phyloP scores from a whole-genome alignment of 352 stramenopile species.

The Elongisporangium undulatum region DNA sequence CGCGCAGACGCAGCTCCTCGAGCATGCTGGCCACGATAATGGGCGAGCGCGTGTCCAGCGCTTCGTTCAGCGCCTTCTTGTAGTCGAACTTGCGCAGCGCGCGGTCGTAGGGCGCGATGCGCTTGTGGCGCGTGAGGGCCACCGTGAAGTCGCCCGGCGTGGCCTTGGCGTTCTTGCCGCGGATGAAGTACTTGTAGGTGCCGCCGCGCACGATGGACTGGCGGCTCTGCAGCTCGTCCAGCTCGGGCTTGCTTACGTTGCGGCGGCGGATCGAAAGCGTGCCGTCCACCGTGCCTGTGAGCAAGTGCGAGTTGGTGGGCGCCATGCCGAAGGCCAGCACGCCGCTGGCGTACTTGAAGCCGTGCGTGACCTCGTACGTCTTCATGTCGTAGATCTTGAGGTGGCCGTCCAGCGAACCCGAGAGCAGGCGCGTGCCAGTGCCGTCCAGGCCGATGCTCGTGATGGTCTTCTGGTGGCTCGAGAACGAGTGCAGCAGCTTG shows the following conservation, averaged over 20 bases:
- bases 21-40: constrained; percentile 92
- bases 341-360: constrained; percentile 85
- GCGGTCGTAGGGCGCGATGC: constrained; percentile 91
- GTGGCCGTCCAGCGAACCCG: constrained; percentile 87
- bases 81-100: constrained; percentile 95
- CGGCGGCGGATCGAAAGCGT: constrained; percentile 82
- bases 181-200: constrained; percentile 89
- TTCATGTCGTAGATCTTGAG: constrained; percentile 93
- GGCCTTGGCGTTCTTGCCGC: constrained; percentile 82
- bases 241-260: constrained; percentile 61
- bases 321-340: constrained; percentile 83
- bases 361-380: constrained; percentile 88
- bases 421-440: constrained; percentile 85
- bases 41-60: constrained; percentile 88
- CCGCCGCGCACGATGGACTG: constrained; percentile 74
- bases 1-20: constrained; percentile 91
- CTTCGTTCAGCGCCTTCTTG: constrained; percentile 93
- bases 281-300: constrained; percentile 71
- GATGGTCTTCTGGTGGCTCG: constrained; percentile 94
- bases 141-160: constrained; percentile 73
- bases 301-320: constrained; percentile 79
- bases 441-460: constrained; percentile 87
- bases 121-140: constrained; percentile 79
- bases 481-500: constrained; percentile 84
- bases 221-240: constrained; percentile 60